Base-by-base conservation (phyloP, 2,329 filamentous ascomycete genomes). In the Trichophyton rubrum region DNA sequence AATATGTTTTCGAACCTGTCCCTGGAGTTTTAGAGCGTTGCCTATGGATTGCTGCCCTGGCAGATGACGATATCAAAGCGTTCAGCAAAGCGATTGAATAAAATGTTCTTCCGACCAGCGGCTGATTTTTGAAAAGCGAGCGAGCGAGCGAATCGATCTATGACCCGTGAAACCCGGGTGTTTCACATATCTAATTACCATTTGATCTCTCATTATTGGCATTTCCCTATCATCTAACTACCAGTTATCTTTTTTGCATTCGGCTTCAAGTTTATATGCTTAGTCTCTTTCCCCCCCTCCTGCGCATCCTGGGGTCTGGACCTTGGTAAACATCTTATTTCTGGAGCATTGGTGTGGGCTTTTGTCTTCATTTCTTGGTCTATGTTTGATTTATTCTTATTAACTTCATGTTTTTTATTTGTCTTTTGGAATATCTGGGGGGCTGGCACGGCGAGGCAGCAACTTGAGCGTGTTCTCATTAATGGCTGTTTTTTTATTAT, bases 21-120 rank as follows among this genome's bases (percentile, higher is more conserved):
- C 78, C 78, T 1, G 80, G 82, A 61, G 75, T 84, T 38, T 75
- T 86, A 63, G 82, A 82, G 69, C 79, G 80, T 64, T 86, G 83
- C 70, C 75, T 86, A 35, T 86, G 84, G 84, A 77, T 86, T 66
- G 80, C 82, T 43, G 81, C 81, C 51, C 72, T 86, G 49, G 74
- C 77, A 20, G 84, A 86, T 64, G 78, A 80, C 40, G 80, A 84
- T 67, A 82, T 86, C 55, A 71, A 75, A 61, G 65, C 67, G 47
- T 71, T 75, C 58, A 79, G 77, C 67, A 77, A 74, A 61, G 66
- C 67, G 30, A 68, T 80, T 59, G 75, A 64, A 59, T 64, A 45
- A 62, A 22, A 22, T 38, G 33, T 20, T 55, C n/a, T 24, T 55
- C 11, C 15, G 33, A 13, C 49, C 5, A 35, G 27, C 24, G 49